These are phyloP conservation scores for Saccharomycopsis lassenensis DNA, from an alignment of 805 yeast genomes.

Conservation along the genomic window DNA sequence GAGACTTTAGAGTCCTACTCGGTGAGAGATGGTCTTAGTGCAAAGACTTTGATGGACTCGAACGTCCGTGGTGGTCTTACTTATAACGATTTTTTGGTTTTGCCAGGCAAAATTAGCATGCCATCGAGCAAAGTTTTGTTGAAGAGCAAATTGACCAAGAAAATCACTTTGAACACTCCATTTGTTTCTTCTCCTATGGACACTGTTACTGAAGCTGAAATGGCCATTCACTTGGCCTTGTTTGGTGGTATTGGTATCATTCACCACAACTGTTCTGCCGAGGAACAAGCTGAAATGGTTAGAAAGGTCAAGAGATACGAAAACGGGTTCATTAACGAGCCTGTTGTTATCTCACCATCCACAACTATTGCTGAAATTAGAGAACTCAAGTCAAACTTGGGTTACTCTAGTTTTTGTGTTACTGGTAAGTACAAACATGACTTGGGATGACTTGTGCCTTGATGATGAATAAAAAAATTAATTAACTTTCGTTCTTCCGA, in stretches of 20 bases:
- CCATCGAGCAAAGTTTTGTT: conserved; percentile 68
- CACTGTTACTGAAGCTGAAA: conserved; percentile 92
- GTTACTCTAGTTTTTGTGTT: conserved; percentile 97
- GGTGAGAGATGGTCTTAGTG: conserved; percentile 76
- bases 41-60: conserved; percentile 81
- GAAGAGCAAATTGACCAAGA: conserved; percentile 84
- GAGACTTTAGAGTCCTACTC: conserved; percentile 55
- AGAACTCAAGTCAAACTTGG: conserved; percentile 56
- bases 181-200: conserved; percentile 99
- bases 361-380: conserved; percentile 75
- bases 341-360: conserved; percentile 71
- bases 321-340: conserved; percentile 94
- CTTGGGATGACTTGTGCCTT: conserved; percentile 1
- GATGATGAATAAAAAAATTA: conserved; percentile 43
- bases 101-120: conserved; percentile 91
- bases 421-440: conserved; percentile 69
- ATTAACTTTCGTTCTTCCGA: conserved; percentile 99
- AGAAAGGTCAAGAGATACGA: conserved; percentile 92
- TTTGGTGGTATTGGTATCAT: conserved; percentile 98
- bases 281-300: conserved; percentile 98
- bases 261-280: conserved; percentile 94
- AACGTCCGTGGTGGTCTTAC: conserved; percentile 89
- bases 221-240: conserved; percentile 98
- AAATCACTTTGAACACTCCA: conserved; percentile 85
- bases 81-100: conserved; percentile 88